phyloP scores from a whole-genome alignment of 331 rosid species.

The Cydonia oblonga region DNA sequence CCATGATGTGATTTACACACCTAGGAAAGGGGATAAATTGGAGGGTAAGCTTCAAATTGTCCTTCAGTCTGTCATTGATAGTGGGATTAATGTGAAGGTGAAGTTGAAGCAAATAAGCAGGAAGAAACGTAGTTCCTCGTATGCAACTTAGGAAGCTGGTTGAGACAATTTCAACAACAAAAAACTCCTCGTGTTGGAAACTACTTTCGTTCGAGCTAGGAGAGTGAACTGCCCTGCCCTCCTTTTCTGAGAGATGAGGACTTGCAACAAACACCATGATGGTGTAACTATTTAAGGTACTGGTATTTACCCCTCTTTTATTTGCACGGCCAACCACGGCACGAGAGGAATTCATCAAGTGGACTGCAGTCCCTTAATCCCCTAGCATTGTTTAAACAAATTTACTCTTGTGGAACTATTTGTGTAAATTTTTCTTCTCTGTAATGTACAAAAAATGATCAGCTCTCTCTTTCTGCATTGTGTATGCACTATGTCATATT shows the following conservation, averaged over 20 bases:
- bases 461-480: not conserved
- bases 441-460: not conserved
- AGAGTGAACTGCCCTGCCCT: not conserved
- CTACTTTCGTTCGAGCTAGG: not conserved
- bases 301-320: not conserved
- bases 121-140: conserved; percentile 9
- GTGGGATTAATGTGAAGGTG: conserved; percentile 35
- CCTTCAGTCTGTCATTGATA: conserved; percentile 33
- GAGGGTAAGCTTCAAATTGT: conserved; percentile 43
- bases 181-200: not conserved
- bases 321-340: not conserved
- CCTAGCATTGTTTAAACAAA: not conserved
- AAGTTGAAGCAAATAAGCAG: conserved; percentile 33
- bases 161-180: not conserved
- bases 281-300: not conserved
- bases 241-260: not conserved
- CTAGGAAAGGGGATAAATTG: conserved; percentile 64
- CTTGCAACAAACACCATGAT: not conserved
- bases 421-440: not conserved
- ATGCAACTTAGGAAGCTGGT: not conserved
- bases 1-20: conserved; percentile 38
- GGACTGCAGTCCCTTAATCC: not conserved
- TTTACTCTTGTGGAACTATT: not conserved
- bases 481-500: not conserved
- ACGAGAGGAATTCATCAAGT: not conserved